phyloP scores from a whole-genome alignment of 2,329 filamentous ascomycete species.

The Alternaria postmessia region DNA sequence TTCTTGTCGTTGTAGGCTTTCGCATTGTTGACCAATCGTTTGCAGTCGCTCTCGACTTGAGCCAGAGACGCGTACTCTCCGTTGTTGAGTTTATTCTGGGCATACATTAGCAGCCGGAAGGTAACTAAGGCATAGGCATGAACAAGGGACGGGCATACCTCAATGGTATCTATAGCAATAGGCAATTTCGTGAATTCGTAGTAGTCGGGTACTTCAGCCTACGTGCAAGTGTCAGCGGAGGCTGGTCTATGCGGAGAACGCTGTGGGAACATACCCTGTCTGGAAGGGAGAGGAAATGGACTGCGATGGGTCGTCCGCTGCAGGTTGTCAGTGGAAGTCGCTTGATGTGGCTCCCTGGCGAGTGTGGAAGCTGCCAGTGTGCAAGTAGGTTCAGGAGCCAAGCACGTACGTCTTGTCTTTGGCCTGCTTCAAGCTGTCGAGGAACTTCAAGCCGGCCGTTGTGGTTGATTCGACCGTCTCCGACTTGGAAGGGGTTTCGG shows the following conservation, averaged over 20 bases:
- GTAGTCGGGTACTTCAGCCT: conserved; percentile 73
- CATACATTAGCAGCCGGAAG: background rate
- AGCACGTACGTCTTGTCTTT: conserved; percentile 79
- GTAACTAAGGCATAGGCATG: background rate
- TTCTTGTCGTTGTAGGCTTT: conserved; percentile 82
- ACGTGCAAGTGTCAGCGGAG: conserved; percentile 35
- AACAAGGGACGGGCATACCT: conserved; percentile 55
- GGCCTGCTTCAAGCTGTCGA: conserved; percentile 77
- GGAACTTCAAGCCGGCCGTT: conserved; percentile 74
- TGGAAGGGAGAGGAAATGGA: conserved; percentile 76
- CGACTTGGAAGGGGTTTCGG: conserved; percentile 32
- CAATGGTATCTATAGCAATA: conserved; percentile 78
- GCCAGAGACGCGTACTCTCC: conserved; percentile 75
- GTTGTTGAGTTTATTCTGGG: conserved; percentile 69
- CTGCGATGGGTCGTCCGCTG: conserved; percentile 74
- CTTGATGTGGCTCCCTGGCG: background rate
- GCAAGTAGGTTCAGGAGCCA: conserved; percentile 8
- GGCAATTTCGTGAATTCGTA: conserved; percentile 80
- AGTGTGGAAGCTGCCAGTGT: conserved; percentile 5
- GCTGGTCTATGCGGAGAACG: conserved; percentile 11
- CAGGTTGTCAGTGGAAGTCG: conserved; percentile 31
- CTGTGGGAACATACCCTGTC: conserved; percentile 56
- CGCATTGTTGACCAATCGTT: conserved; percentile 86
- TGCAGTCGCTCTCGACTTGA: conserved; percentile 82
- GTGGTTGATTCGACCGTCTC: conserved; percentile 75